Base-by-base conservation (phyloP, 441 rosid genomes). In the Corymbia citriodora region DNA sequence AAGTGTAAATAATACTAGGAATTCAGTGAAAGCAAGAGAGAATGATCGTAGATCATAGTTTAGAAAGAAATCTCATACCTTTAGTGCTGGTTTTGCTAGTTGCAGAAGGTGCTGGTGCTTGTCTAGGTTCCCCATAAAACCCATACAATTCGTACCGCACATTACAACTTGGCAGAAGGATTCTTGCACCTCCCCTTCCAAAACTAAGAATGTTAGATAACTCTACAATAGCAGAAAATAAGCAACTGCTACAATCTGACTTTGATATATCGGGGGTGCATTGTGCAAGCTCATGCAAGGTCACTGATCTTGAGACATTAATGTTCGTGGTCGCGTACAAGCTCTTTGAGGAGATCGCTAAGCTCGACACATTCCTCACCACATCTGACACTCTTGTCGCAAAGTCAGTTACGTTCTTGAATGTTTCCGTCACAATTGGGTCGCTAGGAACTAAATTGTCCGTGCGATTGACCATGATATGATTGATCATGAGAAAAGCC, bases 211-310 rank as follows among this genome's bases (percentile, higher is more conserved):
- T 25, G 16, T 31, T 27, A 61, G 31, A 0, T 10, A 27, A 11
- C 2, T 27, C 17, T 10, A 0, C 68, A 5, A 61, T 0, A 12
- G 55, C 31, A 61, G 9, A 61, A 61, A 5, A 3, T 16, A 3
- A 61, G 31, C 31, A 61, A 27, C 68, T 61, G 16, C 27, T 61
- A 23, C 68, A 6, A 61, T 14, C 16, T 27, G 14, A 61, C 0
- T 61, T 61, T 61, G 31, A 61, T 27, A 61, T 5, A 16, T 27
- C 1, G 17, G 68, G 68, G 31, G 31, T 27, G 68, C 68, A 3
- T 2, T 27, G 68, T 16, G 0, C 68, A 13, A 27, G 68, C 29
- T 61, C 31, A 27, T 61, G 31, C 14, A 27, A 2, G 31, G 68
- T 61, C 68, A 61, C 16, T 21, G 31, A 61, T 12, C 68, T 61